phyloP scores from a whole-genome alignment of 1,284 basidiomycete species.

The Ustilago trichophora region DNA sequence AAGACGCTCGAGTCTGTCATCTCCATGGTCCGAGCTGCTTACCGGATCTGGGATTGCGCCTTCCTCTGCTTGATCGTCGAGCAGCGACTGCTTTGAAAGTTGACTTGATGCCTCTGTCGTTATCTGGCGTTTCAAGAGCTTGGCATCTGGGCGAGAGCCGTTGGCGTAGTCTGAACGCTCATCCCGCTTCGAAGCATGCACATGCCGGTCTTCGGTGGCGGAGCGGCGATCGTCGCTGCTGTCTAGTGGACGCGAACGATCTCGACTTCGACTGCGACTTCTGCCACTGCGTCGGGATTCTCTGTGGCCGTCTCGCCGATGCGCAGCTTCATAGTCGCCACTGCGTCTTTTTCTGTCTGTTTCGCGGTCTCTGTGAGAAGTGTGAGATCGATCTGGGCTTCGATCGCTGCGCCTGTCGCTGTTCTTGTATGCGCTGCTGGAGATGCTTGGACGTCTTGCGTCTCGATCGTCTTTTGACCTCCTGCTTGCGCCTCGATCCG shows the following conservation, averaged over 20 bases:
- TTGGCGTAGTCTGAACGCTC: slow-evolving; percentile 2
- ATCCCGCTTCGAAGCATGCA: neutral
- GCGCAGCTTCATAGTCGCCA: neutral
- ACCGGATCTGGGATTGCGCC: neutral
- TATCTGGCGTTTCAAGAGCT: slow-evolving; percentile 9
- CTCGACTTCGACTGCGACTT: slow-evolving; percentile 16
- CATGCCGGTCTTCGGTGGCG: neutral
- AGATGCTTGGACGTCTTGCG: neutral
- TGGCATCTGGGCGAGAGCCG: neutral
- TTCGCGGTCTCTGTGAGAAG: slow-evolving; percentile 3
- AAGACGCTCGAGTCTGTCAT: slow-evolving; percentile 6
- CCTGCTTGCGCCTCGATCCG: neutral
- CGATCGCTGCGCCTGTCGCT: slow-evolving; percentile 1
- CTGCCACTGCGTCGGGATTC: neutral
- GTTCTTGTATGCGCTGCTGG: neutral
- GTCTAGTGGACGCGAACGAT: neutral
- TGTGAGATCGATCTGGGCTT: slow-evolving; percentile 2
- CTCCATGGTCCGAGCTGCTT: neutral
- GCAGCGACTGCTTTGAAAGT: neutral
- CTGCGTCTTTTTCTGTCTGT: neutral
- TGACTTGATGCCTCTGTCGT: neutral
- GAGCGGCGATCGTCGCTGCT: neutral
- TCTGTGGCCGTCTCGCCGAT: neutral
- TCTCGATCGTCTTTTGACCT: neutral
- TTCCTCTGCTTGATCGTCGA: neutral